Evolutionary conservation across 2,329 filamentous ascomycete genomes (phyloP), one percentile per base, ranked within the genome.

Genomic region (Tolypocladium ophioglossoides): DNA sequence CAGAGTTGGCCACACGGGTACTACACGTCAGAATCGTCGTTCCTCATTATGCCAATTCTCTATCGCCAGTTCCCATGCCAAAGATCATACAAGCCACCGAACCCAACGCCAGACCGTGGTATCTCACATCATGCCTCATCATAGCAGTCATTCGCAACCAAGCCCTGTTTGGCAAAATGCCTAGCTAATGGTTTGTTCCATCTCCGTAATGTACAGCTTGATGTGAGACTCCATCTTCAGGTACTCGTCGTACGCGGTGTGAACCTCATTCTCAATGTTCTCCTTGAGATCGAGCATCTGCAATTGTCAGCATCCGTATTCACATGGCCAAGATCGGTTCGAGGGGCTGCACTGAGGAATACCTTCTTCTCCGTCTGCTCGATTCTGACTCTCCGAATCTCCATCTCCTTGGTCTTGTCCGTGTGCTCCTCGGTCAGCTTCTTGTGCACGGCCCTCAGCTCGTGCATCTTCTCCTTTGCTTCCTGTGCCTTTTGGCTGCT

Each of bases 281-380:
- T 97, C 94, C 68, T 96, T 97, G 62, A 99, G 79, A 70, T 99
- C 94, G 50, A 87, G 84, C 92, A 97, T 99, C 91, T 96, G 58
- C 37, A n/a, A 20, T 40, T 7, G n/a, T 41, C 0, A 54, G 48
- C 55, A 66, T 56, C 64, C 61, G 44, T 57, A 22, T 34, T n/a
- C 9, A 41, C 14, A 22, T 1, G 30, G 20, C 16, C 8, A 56
- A 32, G 24, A 22, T 30, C 30, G 12, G 22, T 2, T 9, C 10
- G 2, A 20, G 22, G 44, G 9, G 27, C 4, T 48, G 18, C 11
- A 48, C 4, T 2, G 32, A 20, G 35, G 54, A 60, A 53, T 76
- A 91, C 91, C 88, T 97, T 97, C 76, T 97, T 97, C 79, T 97
- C 92, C 10, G 90, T 96, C 75, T 96, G 91, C 72, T 99, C 94